phyloP scores from a whole-genome alignment of 768 basidiomycete species.

The Trametes meyenii region DNA sequence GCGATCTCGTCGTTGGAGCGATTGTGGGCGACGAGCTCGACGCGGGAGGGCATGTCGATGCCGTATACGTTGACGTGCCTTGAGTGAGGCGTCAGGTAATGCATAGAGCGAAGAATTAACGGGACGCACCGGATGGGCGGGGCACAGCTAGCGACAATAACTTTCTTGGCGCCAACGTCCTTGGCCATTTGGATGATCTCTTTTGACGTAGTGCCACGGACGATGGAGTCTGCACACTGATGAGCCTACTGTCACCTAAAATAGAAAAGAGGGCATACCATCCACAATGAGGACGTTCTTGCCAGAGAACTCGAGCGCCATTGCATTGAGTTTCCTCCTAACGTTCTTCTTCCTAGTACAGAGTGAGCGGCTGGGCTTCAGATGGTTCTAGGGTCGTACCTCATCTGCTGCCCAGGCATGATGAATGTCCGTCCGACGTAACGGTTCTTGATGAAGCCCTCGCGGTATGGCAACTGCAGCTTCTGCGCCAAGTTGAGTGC shows the following conservation, averaged over 20 bases:
- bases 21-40: conserved; percentile 86
- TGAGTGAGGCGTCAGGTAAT: background rate
- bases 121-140: conserved; percentile 83
- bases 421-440: conserved; percentile 99
- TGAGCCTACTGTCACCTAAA: background rate
- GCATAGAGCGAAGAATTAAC: conserved; percentile 2
- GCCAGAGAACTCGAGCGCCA: conserved; percentile 92
- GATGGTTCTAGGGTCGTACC: conserved; percentile 46
- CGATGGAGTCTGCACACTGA: conserved; percentile 80
- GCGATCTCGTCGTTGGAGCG: conserved; percentile 76
- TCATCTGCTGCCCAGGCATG: conserved; percentile 98
- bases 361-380: background rate
- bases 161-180: conserved; percentile 95
- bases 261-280: conserved; percentile 47
- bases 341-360: conserved; percentile 83
- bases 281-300: conserved; percentile 97
- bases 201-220: conserved; percentile 96
- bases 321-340: conserved; percentile 92
- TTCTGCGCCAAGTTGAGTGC: conserved; percentile 94
- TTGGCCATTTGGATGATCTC: conserved; percentile 99
- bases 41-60: conserved; percentile 98
- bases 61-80: conserved; percentile 96
- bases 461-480: conserved; percentile 87
- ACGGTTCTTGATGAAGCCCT: conserved; percentile 98
- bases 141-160: conserved; percentile 95